phyloP scores from a whole-genome alignment of 2,329 filamentous ascomycete species.

The Microcyclosporella mali region DNA sequence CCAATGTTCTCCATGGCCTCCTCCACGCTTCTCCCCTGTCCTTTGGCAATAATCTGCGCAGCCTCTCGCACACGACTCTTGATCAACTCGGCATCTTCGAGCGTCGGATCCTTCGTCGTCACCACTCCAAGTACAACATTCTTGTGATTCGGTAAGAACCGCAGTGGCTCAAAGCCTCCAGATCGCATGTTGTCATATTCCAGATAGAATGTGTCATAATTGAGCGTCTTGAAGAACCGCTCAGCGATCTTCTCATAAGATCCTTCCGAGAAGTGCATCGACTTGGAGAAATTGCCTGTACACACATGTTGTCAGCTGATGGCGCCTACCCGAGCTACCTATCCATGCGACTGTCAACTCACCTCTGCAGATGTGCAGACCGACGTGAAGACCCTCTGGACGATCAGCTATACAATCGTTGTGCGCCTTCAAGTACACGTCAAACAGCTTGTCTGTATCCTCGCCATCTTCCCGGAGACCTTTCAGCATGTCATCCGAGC shows the following conservation, averaged over 20 bases:
- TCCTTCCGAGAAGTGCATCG: constrained; percentile 35
- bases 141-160: constrained; percentile 34
- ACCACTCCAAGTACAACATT: constrained; percentile 37
- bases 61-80: constrained; percentile 31
- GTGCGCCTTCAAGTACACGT: constrained; percentile 34
- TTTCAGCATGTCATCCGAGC: constrained; percentile 33
- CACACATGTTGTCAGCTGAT: constrained; percentile 2
- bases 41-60: constrained; percentile 34
- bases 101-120: constrained; percentile 33
- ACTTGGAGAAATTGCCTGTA: constrained; percentile 35
- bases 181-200: constrained; percentile 36
- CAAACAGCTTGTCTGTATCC: constrained; percentile 33
- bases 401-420: constrained; percentile 32
- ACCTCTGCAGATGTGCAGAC: constrained; percentile 35
- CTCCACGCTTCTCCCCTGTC: constrained; percentile 31
- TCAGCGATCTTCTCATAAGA: constrained; percentile 35
- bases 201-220: constrained; percentile 37
- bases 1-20: constrained; percentile 35
- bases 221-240: constrained; percentile 34
- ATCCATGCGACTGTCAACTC: constrained; percentile 2
- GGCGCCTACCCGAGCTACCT: not conserved
- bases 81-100: constrained; percentile 32
- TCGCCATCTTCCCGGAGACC: constrained; percentile 32
- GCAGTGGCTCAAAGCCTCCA: constrained; percentile 35
- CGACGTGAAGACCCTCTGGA: constrained; percentile 33